These are phyloP conservation scores for Penicillium digitatum DNA, from an alignment of 2,329 filamentous ascomycete genomes.

Conservation along the genomic window DNA sequence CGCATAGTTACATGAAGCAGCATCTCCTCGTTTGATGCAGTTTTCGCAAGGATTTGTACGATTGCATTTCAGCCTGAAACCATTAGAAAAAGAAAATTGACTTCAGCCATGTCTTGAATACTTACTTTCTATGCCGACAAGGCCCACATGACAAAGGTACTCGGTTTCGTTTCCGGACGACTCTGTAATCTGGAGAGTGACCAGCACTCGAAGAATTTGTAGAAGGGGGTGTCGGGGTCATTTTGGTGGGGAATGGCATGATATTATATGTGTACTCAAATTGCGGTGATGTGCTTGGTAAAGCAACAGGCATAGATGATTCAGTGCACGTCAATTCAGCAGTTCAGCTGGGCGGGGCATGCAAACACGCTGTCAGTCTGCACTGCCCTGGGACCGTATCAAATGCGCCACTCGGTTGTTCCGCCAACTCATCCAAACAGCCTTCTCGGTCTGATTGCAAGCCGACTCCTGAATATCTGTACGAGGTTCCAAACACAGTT, in stretches of 20 bases:
- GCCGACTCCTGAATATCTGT: not conserved
- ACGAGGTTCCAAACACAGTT: not conserved
- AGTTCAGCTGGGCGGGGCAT: not conserved
- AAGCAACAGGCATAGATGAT: not conserved
- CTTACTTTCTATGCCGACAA: constrained; percentile 86
- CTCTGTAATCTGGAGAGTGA: constrained; percentile 80
- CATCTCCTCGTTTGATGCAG: constrained; percentile 82
- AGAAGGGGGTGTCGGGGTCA: constrained; percentile 43
- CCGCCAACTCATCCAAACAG: not conserved
- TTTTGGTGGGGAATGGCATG: constrained; percentile 20
- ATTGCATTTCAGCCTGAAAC: constrained; percentile 77
- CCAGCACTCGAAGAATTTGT: constrained; percentile 71
- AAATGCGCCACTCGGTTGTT: not conserved
- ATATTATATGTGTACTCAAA: not conserved
- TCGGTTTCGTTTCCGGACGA: constrained; percentile 87
- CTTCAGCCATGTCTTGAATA: constrained; percentile 11
- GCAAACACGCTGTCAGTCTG: not conserved
- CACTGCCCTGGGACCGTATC: not conserved
- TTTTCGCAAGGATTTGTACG: constrained; percentile 88
- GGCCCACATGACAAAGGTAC: constrained; percentile 88
- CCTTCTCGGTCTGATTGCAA: not conserved
- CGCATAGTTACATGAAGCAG: constrained; percentile 79
- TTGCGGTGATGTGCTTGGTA: no score
- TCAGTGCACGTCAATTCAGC: not conserved
- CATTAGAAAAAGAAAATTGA: constrained; percentile 5